Evolutionary conservation across 495 filamentous ascomycete species (phyloP).

Genomic region (Penicillium parvum): DNA sequence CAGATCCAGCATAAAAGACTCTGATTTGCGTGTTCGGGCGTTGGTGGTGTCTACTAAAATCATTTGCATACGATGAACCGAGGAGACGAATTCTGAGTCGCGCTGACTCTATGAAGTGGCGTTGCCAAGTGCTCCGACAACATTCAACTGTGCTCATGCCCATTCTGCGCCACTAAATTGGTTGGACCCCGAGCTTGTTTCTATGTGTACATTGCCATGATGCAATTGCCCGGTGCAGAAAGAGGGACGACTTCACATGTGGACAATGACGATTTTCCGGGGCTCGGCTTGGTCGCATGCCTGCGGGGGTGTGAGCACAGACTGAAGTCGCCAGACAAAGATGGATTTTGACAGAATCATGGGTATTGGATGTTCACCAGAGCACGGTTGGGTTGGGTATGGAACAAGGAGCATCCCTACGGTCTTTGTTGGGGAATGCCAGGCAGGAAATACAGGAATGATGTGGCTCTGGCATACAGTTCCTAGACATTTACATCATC

Average conservation of each 20-base stretch:
- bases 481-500: not conserved
- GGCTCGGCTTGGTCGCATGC: constrained; percentile 11
- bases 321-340: not conserved
- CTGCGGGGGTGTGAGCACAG: constrained; percentile 6
- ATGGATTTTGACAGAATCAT: not conserved
- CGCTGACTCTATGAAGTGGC: not conserved
- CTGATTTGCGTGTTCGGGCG: constrained; percentile 13
- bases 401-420: constrained; percentile 1
- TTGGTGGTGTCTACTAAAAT: constrained; percentile 13
- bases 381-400: not conserved
- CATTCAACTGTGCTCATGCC: not conserved
- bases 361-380: not conserved
- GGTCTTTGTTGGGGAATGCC: constrained; percentile 2
- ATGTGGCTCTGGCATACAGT: constrained; percentile 5
- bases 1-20: not conserved
- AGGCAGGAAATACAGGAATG: not conserved
- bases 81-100: not conserved
- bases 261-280: not conserved
- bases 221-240: constrained; percentile 1
- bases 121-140: constrained; percentile 2
- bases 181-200: not conserved
- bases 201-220: too few relatives aligned
- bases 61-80: constrained; percentile 15
- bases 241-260: constrained; percentile 6
- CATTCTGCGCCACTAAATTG: not conserved